Percentiles rank a stretch among this genome's conserved stretches.
Conservation (phyloP, 441 rosid genomes). For the Flueggea neowawraea region DNA sequence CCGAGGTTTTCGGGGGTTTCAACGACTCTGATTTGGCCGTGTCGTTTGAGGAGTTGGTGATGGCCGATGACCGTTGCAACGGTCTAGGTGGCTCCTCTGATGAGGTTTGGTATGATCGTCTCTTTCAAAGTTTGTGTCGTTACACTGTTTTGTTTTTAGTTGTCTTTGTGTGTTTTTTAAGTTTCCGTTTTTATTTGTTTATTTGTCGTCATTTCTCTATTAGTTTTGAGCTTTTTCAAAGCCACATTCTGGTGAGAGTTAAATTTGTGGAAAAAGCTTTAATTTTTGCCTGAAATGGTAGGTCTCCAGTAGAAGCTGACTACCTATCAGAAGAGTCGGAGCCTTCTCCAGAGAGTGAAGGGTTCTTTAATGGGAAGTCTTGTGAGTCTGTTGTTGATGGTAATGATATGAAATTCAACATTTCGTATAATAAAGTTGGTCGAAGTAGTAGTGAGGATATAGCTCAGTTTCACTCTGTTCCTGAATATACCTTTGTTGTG, state of each 20-base stretch:
- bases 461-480: slow-evolving; percentile 40
- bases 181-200: not conserved
- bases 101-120: slow-evolving; percentile 53
- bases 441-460: slow-evolving; percentile 32
- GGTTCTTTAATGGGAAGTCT: slow-evolving; percentile 54
- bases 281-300: slow-evolving; percentile 17
- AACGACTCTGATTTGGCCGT: slow-evolving; percentile 54
- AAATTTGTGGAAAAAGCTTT: not conserved
- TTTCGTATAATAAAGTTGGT: slow-evolving; percentile 64
- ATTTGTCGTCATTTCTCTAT: not conserved
- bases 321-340: slow-evolving; percentile 60
- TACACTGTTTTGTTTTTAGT: not conserved
- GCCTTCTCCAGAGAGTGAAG: slow-evolving; percentile 46
- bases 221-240: not conserved
- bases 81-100: slow-evolving; percentile 54
- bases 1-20: slow-evolving; percentile 75
- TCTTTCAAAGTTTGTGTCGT: not conserved
- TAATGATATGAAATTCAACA: slow-evolving; percentile 55
- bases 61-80: slow-evolving; percentile 24
- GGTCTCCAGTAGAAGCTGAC: slow-evolving; percentile 76
- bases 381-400: slow-evolving; percentile 37
- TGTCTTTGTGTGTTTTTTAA: slow-evolving; percentile 13
- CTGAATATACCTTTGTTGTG: slow-evolving; percentile 55
- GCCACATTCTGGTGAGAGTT: not conserved
- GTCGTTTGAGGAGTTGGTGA: slow-evolving; percentile 57